Base-by-base conservation (phyloP, 345 rosid species). In the Lumnitzera racemosa region DNA sequence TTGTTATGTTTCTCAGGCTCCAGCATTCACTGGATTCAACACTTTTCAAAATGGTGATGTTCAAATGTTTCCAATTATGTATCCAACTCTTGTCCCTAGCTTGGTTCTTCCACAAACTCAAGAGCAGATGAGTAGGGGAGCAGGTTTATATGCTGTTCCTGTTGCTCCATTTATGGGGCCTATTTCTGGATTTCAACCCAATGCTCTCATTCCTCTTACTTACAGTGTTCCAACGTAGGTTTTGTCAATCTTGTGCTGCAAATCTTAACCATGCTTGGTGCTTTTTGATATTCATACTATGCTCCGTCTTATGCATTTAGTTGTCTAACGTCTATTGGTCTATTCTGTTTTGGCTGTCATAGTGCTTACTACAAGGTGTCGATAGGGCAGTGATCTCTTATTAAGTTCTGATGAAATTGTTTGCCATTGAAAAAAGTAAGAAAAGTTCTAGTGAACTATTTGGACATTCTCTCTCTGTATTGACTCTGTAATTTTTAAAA, bases 131-230 rank as follows among this genome's bases (percentile, higher is more conserved):
- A 88, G 83, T 69, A 80, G 78, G 49, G 94, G 92, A 48, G 87
- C 95, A 15, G 96, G 99, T 47, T 71, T 95, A 36, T 95, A 95
- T 51, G 99, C 99, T 0, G 88, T 95, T 57, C 88, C 91, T 62
- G 83, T 78, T 52, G 75, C 75, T 17, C 89, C 91, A 12, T 78
- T 61, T 68, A 74, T 72, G 74, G 85, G 89, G 43, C 76, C 83
- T 54, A 15, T 78, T 56, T 58, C 84, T 66, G 97, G 89, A 73
- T 65, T 88, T 64, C 85, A 87, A 5, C 73, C 97, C 9, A 81
- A 77, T 65, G 75, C 82, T 16, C 96, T 90, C 60, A 80, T 95
- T 74, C 98, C 99, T 50, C 99, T 95, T 47, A 84, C 98, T 23
- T 91, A 81, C 72, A 84, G 76, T 55, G 55, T 90, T 61, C 96